These are phyloP conservation scores for Leccinum sublutescens DNA, from an alignment of 768 basidiomycete genomes.

Conservation along the genomic window DNA sequence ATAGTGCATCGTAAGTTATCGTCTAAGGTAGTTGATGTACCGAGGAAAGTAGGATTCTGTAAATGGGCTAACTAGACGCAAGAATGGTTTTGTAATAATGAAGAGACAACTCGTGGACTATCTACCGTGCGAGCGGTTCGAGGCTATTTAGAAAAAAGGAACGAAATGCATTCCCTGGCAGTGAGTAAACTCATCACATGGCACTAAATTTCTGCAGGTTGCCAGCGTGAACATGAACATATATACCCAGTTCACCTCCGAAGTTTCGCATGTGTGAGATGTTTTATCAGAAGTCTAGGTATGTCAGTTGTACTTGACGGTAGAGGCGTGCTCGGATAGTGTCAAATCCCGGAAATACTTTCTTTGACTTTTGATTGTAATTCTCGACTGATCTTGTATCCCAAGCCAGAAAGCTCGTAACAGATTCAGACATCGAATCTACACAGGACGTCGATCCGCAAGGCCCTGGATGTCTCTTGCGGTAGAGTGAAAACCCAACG, in stretches of 20 bases:
- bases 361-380: neutral
- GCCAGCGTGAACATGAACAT: neutral
- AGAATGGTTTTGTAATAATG: neutral
- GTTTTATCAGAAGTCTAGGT: slow-evolving; percentile 34
- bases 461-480: neutral
- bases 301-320: slow-evolving; percentile 48
- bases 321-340: slow-evolving; percentile 37
- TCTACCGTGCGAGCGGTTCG: neutral
- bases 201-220: neutral
- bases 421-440: neutral
- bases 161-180: neutral
- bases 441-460: neutral
- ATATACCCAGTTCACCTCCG: slow-evolving; percentile 38
- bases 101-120: neutral
- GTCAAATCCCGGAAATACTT: neutral
- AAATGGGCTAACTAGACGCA: neutral
- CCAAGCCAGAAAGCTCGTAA: slow-evolving; percentile 5
- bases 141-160: neutral
- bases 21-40: neutral
- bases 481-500: neutral
- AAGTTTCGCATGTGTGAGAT: slow-evolving; percentile 37
- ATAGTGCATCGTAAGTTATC: slow-evolving; percentile 21
- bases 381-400: slow-evolving; percentile 2
- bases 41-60: neutral
- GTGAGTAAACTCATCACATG: neutral